These are phyloP conservation scores for Chionographis japonica DNA, from an alignment of 106 monocot genomes.

Conservation along the genomic window DNA sequence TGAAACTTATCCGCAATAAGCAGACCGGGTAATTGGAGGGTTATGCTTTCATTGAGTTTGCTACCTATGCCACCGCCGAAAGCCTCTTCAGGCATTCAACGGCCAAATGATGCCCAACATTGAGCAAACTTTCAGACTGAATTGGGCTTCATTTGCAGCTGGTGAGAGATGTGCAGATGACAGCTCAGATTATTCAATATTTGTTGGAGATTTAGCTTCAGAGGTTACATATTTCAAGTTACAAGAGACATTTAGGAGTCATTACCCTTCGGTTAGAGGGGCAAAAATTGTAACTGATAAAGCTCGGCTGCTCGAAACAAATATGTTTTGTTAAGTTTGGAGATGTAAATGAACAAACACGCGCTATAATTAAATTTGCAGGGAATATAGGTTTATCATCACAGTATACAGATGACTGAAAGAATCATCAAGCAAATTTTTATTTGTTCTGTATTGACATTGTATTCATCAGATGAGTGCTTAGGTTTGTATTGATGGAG, in stretches of 20 bases:
- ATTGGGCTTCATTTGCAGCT: constrained; percentile 33
- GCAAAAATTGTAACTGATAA: constrained; percentile 43
- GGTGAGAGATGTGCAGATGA: constrained; percentile 21
- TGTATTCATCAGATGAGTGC: constrained; percentile 1
- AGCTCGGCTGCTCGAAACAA: constrained; percentile 33
- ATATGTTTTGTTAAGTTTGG: constrained; percentile 49
- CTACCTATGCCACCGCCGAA: too few species aligned
- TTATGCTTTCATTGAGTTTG: too few species aligned
- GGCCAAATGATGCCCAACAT: too few species aligned
- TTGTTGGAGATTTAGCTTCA: constrained; percentile 28
- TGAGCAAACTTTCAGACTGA: too few species aligned
- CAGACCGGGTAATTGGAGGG: too few species aligned
- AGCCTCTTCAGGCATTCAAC: too few species aligned
- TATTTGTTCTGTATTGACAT: background rate
- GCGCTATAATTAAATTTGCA: constrained; percentile 21
- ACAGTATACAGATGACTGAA: background rate
- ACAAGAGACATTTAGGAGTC: constrained; percentile 34
- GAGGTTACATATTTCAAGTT: constrained; percentile 33
- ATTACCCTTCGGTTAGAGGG: constrained; percentile 31
- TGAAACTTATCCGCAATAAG: too few species aligned
- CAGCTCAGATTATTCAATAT: constrained; percentile 22
- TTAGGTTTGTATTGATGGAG: background rate
- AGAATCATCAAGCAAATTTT: background rate
- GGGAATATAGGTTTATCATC: background rate
- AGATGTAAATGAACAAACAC: constrained; percentile 37